phyloP scores from a whole-genome alignment of 106 monocot species.

The Ottelia alismoides region DNA sequence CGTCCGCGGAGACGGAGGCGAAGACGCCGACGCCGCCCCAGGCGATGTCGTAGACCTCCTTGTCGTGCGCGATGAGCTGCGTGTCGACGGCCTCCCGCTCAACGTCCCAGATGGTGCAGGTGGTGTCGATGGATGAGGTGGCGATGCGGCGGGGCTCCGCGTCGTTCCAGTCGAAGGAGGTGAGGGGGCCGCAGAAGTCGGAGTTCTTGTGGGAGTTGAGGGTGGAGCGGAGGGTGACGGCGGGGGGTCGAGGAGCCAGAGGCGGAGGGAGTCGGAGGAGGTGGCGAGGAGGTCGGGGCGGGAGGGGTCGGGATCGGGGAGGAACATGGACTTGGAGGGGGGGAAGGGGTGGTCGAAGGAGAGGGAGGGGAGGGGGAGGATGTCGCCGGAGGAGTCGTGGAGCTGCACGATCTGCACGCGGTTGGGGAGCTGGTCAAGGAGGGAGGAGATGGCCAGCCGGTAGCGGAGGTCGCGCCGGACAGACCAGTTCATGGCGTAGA shows the following conservation, averaged over 20 bases:
- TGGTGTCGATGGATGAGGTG: slow-evolving; percentile 3
- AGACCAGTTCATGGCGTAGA: too few relatives aligned
- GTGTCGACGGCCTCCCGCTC: slow-evolving; percentile 1
- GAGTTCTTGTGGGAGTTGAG: neutral
- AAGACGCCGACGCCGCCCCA: neutral
- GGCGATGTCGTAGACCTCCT: slow-evolving; percentile 3
- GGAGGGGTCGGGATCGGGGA: slow-evolving; percentile 78
- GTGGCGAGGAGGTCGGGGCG: slow-evolving; percentile 71
- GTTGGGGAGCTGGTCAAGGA: too few relatives aligned
- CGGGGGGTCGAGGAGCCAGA: too few relatives aligned
- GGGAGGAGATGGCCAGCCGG: too few relatives aligned
- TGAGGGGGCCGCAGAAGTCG: neutral
- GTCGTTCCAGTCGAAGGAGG: slow-evolving; percentile 4
- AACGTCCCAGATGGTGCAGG: slow-evolving; percentile 1
- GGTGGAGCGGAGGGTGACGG: neutral
- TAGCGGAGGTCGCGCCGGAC: too few relatives aligned
- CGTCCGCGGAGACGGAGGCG: neutral
- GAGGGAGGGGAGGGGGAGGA: slow-evolving; percentile 59
- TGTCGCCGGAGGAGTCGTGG: slow-evolving; percentile 77
- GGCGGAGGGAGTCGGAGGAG: neutral
- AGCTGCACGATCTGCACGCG: slow-evolving; percentile 86
- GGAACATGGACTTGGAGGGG: slow-evolving; percentile 77
- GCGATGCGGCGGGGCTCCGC: slow-evolving; percentile 1
- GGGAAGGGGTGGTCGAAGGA: slow-evolving; percentile 88
- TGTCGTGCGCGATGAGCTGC: slow-evolving; percentile 3